These are phyloP conservation scores for Knoxia roxburghii DNA, from an alignment of 257 asterid species.

Conservation along the genomic window DNA sequence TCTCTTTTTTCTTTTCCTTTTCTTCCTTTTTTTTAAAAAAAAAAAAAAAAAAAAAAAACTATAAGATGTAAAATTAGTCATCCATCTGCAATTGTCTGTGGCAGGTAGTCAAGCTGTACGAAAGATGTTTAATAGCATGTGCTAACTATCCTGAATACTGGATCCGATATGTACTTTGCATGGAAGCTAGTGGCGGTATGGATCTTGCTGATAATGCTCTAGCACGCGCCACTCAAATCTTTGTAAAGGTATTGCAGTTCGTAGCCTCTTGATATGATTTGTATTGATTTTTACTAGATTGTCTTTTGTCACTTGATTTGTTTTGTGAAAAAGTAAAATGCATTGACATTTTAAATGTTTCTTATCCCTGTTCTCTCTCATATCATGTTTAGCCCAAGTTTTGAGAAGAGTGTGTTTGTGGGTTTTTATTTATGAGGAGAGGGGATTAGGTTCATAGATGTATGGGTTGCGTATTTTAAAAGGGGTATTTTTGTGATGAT, in stretches of 20 bases:
- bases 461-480: background rate
- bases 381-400: background rate
- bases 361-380: background rate
- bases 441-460: background rate
- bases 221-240: conserved; percentile 92
- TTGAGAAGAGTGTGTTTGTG: background rate
- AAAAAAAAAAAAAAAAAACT: background rate
- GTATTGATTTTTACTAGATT: background rate
- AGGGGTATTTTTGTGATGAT: background rate
- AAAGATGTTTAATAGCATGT: conserved; percentile 93
- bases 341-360: background rate
- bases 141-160: conserved; percentile 97
- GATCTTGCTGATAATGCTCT: conserved; percentile 98
- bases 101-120: conserved; percentile 96
- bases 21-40: no score
- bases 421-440: background rate
- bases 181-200: conserved; percentile 89
- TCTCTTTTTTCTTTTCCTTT: no score
- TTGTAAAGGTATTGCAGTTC: conserved; percentile 61
- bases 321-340: background rate
- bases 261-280: background rate
- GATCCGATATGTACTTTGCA: conserved; percentile 78
- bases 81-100: conserved; percentile 21
- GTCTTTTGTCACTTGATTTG: background rate
- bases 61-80: conserved; percentile 21